A percentile compares a stretch with the other conserved stretches of the same genome.
These are phyloP conservation scores for Sanghuangporus baumii DNA, from an alignment of 1,284 basidiomycete species.

Conservation along the genomic window DNA sequence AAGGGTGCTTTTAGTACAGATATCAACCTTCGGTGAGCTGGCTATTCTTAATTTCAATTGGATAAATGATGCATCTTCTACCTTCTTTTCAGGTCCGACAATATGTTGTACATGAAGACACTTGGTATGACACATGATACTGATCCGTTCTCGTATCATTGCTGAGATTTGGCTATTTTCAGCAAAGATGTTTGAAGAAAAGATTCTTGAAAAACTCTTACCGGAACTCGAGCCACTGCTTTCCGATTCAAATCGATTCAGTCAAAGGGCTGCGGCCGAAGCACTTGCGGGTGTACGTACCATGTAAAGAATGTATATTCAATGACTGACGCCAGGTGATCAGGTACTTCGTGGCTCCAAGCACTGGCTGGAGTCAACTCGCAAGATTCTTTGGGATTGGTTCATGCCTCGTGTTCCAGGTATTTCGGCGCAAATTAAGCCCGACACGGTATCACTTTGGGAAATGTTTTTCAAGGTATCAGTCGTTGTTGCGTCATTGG, in stretches of 20 bases:
- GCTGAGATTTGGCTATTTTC: conserved; percentile 13
- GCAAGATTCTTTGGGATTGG: conserved; percentile 78
- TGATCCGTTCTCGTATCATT: conserved; percentile 12
- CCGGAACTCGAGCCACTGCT: conserved; percentile 54
- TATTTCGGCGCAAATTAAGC: conserved; percentile 77
- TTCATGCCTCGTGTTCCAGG: conserved; percentile 60
- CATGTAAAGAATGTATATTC: conserved; percentile 45
- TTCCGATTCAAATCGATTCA: conserved; percentile 77
- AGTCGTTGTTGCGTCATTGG: conserved; percentile 2
- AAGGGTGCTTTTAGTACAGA: conserved; percentile 34
- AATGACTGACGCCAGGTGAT: background rate
- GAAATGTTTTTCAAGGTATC: conserved; percentile 56
- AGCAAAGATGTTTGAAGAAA: conserved; percentile 66
- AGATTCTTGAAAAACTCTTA: conserved; percentile 49
- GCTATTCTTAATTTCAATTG: background rate
- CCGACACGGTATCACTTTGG: conserved; percentile 78
- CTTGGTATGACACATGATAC: conserved; percentile 41
- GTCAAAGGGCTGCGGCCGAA: conserved; percentile 89
- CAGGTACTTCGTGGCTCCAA: conserved; percentile 62
- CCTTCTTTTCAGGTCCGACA: conserved; percentile 35
- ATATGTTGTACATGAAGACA: conserved; percentile 63
- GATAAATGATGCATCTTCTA: background rate
- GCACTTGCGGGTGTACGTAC: conserved; percentile 56
- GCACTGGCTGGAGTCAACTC: conserved; percentile 74
- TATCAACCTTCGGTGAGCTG: conserved; percentile 42